Evolutionary conservation across 192 early-diverging fungal species (phyloP).

Genomic region (Coemansia aciculifera): DNA sequence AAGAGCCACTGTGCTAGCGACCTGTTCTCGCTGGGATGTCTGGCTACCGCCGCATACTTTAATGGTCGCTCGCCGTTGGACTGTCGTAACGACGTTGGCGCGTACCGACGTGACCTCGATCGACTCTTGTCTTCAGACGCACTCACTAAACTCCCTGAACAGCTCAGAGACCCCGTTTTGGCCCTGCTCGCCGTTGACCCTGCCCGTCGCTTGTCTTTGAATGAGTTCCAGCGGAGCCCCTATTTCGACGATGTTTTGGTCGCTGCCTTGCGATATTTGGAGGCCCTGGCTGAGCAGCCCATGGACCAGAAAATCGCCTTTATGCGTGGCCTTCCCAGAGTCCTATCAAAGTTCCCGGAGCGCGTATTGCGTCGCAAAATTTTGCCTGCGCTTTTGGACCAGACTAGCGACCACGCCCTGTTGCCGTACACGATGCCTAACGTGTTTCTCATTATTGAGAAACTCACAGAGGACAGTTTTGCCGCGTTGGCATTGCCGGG

Average conservation of each 20-base stretch:
- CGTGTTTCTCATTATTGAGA: constrained; percentile 69
- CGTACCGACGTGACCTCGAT: constrained; percentile 61
- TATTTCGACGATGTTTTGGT: constrained; percentile 82
- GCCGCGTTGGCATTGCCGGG: constrained; percentile 60
- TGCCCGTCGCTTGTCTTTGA: constrained; percentile 58
- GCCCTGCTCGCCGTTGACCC: constrained; percentile 60
- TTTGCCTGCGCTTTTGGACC: constrained; percentile 66
- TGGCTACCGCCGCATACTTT: constrained; percentile 69
- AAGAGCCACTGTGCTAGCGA: constrained; percentile 59
- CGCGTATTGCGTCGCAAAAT: constrained; percentile 72
- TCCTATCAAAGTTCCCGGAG: constrained; percentile 72
- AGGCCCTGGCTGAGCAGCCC: constrained; percentile 76
- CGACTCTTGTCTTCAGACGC: constrained; percentile 33
- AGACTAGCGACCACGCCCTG: constrained; percentile 73
- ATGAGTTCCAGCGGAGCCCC: constrained; percentile 64
- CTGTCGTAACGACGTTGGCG: constrained; percentile 64
- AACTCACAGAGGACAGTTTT: constrained; percentile 64
- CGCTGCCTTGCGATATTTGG: constrained; percentile 77
- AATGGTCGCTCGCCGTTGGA: constrained; percentile 65
- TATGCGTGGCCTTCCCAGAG: constrained; percentile 70
- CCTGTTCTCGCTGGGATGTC: constrained; percentile 78
- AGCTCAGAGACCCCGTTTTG: constrained; percentile 54
- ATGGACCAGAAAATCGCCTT: constrained; percentile 77
- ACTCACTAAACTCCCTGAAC: constrained; percentile 57
- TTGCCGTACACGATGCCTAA: constrained; percentile 74